Base-by-base conservation (phyloP, 345 rosid species). In the Brassica nigra region DNA sequence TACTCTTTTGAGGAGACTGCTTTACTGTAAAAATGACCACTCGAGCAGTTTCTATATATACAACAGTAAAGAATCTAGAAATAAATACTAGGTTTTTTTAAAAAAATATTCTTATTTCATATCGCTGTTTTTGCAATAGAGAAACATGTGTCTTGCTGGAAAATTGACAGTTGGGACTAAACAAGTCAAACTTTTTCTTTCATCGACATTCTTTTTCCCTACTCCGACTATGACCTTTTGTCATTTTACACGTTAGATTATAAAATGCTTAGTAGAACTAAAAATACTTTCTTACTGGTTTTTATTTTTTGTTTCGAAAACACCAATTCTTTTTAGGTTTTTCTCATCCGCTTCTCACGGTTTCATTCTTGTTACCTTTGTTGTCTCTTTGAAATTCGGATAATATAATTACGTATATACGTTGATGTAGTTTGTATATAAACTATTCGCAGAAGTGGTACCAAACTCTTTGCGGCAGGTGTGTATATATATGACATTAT, bases 151-250 rank as follows among this genome's bases (percentile, higher is more conserved):
- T 74, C 78, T 61, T 73, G 70, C 64, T 73, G 31, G 73, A 77
- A 78, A 85, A 86, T 81, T 83, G 85, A 84, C 91, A 84, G 86
- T 90, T 84, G 86, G 68, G 76, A 82, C 71, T 84, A 11, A 87
- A 86, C 90, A 42, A 84, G 88, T 82, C 83, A 67, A 83, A 66
- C 76, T 73, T 69, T 76, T 85, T 15, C 62, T 79, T 76, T 79
- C 70, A 34, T 72, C 66, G 12, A 67, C 84, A 75, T 73, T 68
- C 81, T 59, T 75, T 52, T 49, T 34, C 69, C 52, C 27, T 58
- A 58, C 7, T 44, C 62, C 28, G 29, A 74, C 36, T 36, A 47
- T 12, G 61, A 57, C 85, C 71, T 75, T 76, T 77, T n/a, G 2
- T 2, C 16, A n/a, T 20, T 66, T 75, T 82, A 23, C 85, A 83